A percentile compares a stretch with the other conserved stretches of the same genome.
Conservation (phyloP, 257 asterid genomes). For the Nicotiana tabacum region DNA sequence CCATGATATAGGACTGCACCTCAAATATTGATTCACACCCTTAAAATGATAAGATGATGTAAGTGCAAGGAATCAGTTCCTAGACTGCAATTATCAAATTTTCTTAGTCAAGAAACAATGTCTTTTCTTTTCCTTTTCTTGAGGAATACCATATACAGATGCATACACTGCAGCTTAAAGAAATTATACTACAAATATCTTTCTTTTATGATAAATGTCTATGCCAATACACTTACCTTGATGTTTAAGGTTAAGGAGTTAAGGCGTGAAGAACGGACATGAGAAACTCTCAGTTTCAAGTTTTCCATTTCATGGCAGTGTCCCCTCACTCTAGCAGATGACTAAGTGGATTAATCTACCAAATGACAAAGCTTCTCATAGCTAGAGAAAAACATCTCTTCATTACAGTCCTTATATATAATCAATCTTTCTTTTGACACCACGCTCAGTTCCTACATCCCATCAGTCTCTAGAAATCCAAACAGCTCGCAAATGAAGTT, state of each 20-base stretch:
- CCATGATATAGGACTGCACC: too few relatives aligned
- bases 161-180: not conserved
- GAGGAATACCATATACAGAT: not conserved
- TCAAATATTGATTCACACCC: too few relatives aligned
- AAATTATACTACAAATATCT: not conserved
- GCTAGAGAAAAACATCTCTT: not conserved
- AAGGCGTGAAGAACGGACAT: too few relatives aligned
- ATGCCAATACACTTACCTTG: too few relatives aligned
- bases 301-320: too few relatives aligned
- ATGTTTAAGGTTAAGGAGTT: too few relatives aligned
- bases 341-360: too few relatives aligned
- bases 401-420: not conserved
- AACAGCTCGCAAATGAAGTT: not conserved
- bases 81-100: not conserved
- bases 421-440: not conserved
- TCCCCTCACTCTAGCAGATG: too few relatives aligned
- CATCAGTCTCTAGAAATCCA: not conserved
- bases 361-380: not conserved
- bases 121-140: not conserved
- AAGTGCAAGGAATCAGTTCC: not conserved
- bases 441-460: not conserved
- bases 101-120: not conserved
- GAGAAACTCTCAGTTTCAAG: too few relatives aligned
- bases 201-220: not conserved
- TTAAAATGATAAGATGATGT: not conserved